Conservation (phyloP, 2,329 filamentous ascomycete species). For the Verticillium albo-atrum region DNA sequence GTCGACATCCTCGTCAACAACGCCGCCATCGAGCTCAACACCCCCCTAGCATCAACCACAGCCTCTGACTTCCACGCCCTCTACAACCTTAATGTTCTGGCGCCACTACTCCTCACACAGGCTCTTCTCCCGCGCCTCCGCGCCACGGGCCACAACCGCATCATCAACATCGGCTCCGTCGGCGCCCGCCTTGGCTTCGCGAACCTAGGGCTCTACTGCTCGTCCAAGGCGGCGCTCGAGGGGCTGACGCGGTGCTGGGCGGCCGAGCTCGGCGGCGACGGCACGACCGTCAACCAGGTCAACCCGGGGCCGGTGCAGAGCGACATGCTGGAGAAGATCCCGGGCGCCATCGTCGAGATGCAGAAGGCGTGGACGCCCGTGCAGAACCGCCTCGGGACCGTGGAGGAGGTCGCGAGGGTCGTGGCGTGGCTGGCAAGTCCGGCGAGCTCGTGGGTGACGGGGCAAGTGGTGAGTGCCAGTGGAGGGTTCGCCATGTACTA, state of each 20-base stretch:
- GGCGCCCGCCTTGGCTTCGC: constrained; percentile 42
- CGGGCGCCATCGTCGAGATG: constrained; percentile 39
- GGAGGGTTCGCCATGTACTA: constrained; percentile 33
- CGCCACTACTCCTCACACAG: constrained; percentile 47
- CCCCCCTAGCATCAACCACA: constrained; percentile 33
- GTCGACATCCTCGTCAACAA: constrained; percentile 34
- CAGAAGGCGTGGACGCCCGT: constrained; percentile 48
- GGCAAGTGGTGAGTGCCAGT: constrained; percentile 51
- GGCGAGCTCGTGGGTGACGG: constrained; percentile 45
- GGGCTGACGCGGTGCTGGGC: constrained; percentile 56
- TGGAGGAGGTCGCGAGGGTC: constrained; percentile 50
- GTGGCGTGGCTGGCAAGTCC: constrained; percentile 50
- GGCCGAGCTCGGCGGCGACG: constrained; percentile 48
- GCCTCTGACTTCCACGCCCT: constrained; percentile 46
- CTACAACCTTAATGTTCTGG: constrained; percentile 55
- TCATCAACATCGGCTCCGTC: constrained; percentile 57
- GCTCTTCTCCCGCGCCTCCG: constrained; percentile 47
- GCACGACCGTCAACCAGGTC: constrained; percentile 58
- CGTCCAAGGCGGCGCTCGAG: constrained; percentile 57
- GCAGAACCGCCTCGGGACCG: constrained; percentile 42
- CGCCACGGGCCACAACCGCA: constrained; percentile 33
- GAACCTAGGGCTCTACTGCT: constrained; percentile 44
- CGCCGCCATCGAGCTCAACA: constrained; percentile 29
- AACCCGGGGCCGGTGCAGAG: constrained; percentile 55
- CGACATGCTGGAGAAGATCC: constrained; percentile 52